Evolutionary conservation across 768 basidiomycete genomes (phyloP), one percentile per base, ranked within the genome.

Genomic region (Lactarius quietus): DNA sequence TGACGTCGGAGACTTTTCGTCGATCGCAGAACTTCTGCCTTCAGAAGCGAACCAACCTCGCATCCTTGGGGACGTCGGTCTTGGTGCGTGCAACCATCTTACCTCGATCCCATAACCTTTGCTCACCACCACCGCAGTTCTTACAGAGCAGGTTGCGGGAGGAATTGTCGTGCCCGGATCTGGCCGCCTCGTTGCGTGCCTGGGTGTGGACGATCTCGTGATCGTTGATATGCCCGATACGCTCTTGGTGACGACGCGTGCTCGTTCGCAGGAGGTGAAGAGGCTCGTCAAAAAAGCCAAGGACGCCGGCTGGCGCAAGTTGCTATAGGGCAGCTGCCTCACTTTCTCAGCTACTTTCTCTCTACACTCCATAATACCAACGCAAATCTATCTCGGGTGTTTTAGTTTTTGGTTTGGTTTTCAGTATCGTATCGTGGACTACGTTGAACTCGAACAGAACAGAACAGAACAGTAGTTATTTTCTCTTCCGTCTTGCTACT

Each of bases 171-270:
- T 94, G 26, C 92, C 92, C 48, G 90, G 88, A 31, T 92, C 91
- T 12, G 92, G 92, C 36, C 85, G 92, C 35, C 80, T 93, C 60
- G 87, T 94, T 54, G 79, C 92, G 14, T 90, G 90, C 73, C 81
- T 94, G 10, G 92, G 92, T 4, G 92, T 93, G 45, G 92, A 94
- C 73, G 92, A 94, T 78, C 79, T 93, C 64, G 90, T 94, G 67
- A 91, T 94, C 68, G 92, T 94, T 54, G 92, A 93, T 74, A 93
- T 93, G 86, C 89, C 92, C 5, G 92, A 94, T 74, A 93, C 92
- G 9, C 78, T 94, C 38, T 85, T 94, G 48, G 90, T 94, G 63
- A 94, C 92, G 12, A 94, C 92, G 7, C 87, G 92, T 58, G 92
- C 92, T 29, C 88, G 92, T 59, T 92, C 90, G 28, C 92, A 94